A percentile compares a stretch with the other conserved stretches of the same genome.
Evolutionary conservation across 345 rosid genomes (phyloP).

Genomic region (Diplotaxis tenuifolia): DNA sequence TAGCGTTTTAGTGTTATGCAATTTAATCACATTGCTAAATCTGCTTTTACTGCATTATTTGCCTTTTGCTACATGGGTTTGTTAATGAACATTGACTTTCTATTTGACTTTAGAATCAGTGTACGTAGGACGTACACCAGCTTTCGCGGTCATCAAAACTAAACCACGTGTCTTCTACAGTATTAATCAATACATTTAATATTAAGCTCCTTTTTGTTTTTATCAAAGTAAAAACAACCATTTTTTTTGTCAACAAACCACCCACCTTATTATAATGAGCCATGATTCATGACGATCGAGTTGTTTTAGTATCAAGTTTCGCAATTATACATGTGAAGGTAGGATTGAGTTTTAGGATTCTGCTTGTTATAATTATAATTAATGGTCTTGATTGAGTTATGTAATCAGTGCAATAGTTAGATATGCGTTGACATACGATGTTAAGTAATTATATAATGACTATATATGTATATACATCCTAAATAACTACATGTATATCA

Average conservation of each 20-base stretch:
- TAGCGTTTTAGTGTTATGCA: background rate
- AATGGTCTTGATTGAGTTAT: background rate
- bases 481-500: background rate
- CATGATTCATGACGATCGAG: slow-evolving; percentile 8
- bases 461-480: background rate
- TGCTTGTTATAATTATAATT: background rate
- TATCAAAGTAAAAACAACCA: slow-evolving; percentile 20
- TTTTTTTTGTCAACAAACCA: background rate
- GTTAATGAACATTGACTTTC: slow-evolving; percentile 21
- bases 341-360: background rate
- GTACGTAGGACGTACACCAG: slow-evolving; percentile 27
- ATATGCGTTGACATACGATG: slow-evolving; percentile 26
- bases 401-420: slow-evolving; percentile 3
- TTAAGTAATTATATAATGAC: background rate
- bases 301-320: background rate
- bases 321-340: slow-evolving; percentile 13
- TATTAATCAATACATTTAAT: slow-evolving; percentile 3
- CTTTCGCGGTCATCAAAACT: slow-evolving; percentile 18
- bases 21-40: background rate
- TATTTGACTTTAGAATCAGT: slow-evolving; percentile 10
- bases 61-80: background rate
- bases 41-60: background rate
- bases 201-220: background rate
- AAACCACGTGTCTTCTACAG: slow-evolving; percentile 13
- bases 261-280: background rate